Evolutionary conservation across 1,139 yeast species (phyloP).

Genomic region (Debaryomyces subglobosus): DNA sequence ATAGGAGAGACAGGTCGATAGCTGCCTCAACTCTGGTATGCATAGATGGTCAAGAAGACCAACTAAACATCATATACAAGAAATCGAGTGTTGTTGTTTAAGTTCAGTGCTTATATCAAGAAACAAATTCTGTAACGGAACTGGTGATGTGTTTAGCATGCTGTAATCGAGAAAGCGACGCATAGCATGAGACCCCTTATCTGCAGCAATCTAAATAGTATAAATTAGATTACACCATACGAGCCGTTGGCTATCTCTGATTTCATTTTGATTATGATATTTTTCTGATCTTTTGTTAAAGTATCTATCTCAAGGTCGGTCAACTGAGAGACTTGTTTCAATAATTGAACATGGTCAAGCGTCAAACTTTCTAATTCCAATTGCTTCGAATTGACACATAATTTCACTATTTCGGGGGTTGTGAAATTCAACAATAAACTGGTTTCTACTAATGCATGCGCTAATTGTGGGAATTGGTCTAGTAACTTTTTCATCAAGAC

Average conservation of each 20-base stretch:
- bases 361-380: constrained; percentile 46
- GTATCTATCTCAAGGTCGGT: constrained; percentile 63
- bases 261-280: constrained; percentile 39
- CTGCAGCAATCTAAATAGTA: neutral
- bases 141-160: neutral
- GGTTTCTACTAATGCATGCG: constrained; percentile 82
- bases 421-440: constrained; percentile 62
- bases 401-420: constrained; percentile 56
- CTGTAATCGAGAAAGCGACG: neutral
- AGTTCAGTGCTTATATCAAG: neutral
- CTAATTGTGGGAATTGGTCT: constrained; percentile 73
- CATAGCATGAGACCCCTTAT: neutral
- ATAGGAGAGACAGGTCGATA: neutral
- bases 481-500: constrained; percentile 64
- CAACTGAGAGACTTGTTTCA: constrained; percentile 60
- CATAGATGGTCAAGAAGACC: neutral
- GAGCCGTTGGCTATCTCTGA: constrained; percentile 49
- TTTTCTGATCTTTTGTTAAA: constrained; percentile 62
- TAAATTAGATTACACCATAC: constrained; percentile 33
- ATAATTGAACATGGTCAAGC: constrained; percentile 52
- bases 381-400: constrained; percentile 37
- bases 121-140: neutral
- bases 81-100: neutral
- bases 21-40: neutral
- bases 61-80: neutral